These are phyloP conservation scores for Pythium angustatum DNA, from an alignment of 352 stramenopile genomes.

Conservation along the genomic window DNA sequence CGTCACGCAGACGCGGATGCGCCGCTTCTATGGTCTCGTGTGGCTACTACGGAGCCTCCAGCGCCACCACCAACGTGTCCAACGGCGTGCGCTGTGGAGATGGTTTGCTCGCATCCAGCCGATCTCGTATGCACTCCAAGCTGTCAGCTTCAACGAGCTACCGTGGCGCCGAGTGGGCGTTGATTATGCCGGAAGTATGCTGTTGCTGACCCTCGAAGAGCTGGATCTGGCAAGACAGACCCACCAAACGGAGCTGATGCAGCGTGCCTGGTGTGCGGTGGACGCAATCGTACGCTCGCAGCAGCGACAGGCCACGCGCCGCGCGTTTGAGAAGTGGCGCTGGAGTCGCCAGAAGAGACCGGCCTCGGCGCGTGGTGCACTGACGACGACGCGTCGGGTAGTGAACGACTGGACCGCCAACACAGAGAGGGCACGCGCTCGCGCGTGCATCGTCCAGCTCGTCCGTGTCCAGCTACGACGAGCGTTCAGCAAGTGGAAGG, in stretches of 20 bases:
- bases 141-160: conserved; percentile 29
- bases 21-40: conserved; percentile 17
- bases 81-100: conserved; percentile 45
- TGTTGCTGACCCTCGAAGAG: conserved; percentile 35
- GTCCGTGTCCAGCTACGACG: conserved; percentile 24
- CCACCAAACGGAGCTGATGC: conserved; percentile 2
- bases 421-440: conserved; percentile 14
- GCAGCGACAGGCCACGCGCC: conserved; percentile 15
- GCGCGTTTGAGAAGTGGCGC: conserved; percentile 27
- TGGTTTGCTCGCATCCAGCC: conserved; percentile 43
- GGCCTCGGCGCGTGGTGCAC: neutral
- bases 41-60: conserved; percentile 32
- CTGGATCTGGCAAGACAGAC: conserved; percentile 32
- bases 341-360: conserved; percentile 12
- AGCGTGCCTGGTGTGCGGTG: conserved; percentile 17
- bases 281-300: conserved; percentile 6
- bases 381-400: neutral
- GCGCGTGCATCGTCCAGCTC: conserved; percentile 35
- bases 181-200: conserved; percentile 30
- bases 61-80: conserved; percentile 26
- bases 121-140: conserved; percentile 27
- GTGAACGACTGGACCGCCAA: neutral
- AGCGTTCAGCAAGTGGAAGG: conserved; percentile 53
- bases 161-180: conserved; percentile 24
- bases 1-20: neutral